Evolutionary conservation across 192 early-diverging fungal species (phyloP).

Genomic region (Coemansia sp.): DNA sequence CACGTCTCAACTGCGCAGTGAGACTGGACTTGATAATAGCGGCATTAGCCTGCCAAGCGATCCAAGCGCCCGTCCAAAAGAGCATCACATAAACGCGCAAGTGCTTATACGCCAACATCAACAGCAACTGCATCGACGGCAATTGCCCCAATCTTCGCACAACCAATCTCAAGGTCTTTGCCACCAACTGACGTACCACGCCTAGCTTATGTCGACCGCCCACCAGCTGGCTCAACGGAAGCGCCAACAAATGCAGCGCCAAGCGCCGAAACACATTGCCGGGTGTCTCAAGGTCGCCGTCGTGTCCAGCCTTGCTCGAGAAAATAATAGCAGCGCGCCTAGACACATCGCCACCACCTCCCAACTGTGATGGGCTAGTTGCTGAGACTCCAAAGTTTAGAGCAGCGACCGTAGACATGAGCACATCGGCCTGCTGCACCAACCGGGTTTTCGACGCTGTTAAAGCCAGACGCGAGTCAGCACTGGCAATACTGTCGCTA

Average conservation of each 20-base stretch:
- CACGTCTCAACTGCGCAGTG: conserved; percentile 24
- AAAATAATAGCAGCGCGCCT: not conserved
- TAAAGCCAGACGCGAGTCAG: conserved; percentile 33
- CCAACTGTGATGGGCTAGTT: not conserved
- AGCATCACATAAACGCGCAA: conserved; percentile 38
- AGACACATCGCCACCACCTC: not conserved
- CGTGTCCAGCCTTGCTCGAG: not conserved
- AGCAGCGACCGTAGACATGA: conserved; percentile 49
- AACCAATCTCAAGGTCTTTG: conserved; percentile 2
- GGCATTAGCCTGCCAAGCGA: conserved; percentile 45
- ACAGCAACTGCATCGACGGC: conserved; percentile 23
- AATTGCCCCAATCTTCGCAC: conserved; percentile 15
- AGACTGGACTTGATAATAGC: conserved; percentile 42
- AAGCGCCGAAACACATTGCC: conserved; percentile 1
- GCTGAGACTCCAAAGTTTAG: conserved; percentile 42
- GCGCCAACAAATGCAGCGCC: conserved; percentile 21
- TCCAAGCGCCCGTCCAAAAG: conserved; percentile 38
- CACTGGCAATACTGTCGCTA: conserved; percentile 37
- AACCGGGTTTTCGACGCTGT: conserved; percentile 38
- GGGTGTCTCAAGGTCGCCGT: not conserved
- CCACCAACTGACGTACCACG: conserved; percentile 3
- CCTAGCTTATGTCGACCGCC: conserved; percentile 17
- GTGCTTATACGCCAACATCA: conserved; percentile 43
- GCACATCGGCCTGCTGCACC: conserved; percentile 47
- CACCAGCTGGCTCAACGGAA: conserved; percentile 36